Evolutionary conservation across 495 filamentous ascomycete genomes (phyloP).

Genomic region (Penicillium soppii): DNA sequence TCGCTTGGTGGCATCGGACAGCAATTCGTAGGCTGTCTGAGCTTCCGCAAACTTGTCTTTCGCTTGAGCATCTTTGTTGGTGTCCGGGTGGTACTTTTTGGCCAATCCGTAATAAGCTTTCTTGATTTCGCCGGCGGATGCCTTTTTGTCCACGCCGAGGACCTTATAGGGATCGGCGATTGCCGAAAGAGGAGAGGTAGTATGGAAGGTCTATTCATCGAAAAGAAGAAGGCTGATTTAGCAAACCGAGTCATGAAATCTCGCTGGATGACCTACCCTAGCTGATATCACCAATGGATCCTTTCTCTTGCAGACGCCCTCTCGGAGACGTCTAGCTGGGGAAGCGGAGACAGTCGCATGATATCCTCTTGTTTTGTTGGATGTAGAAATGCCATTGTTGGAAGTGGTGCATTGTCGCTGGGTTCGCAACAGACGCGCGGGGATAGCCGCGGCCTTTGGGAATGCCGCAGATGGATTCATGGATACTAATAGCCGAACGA

Average conservation of each 20-base stretch:
- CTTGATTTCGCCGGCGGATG: conserved; percentile 87
- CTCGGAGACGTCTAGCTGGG: conserved; percentile 23
- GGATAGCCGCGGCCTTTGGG: conserved; percentile 47
- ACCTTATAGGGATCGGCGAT: conserved; percentile 80
- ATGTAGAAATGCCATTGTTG: conserved; percentile 16
- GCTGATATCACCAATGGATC: conserved; percentile 15
- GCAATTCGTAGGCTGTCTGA: conserved; percentile 86
- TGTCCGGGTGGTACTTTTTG: conserved; percentile 98
- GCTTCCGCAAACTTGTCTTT: conserved; percentile 94
- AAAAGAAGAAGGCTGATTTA: not conserved
- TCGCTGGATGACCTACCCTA: conserved; percentile 29
- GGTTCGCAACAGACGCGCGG: conserved; percentile 43
- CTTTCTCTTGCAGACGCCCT: conserved; percentile 24
- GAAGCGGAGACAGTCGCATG: conserved; percentile 26
- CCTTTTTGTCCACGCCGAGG: conserved; percentile 78
- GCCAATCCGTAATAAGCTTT: conserved; percentile 97
- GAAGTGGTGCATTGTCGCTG: conserved; percentile 36
- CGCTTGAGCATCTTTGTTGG: conserved; percentile 87
- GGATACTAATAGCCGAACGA: conserved; percentile 20
- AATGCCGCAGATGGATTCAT: conserved; percentile 47
- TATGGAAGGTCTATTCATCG: conserved; percentile 69
- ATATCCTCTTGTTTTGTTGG: conserved; percentile 27
- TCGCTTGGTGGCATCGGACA: conserved; percentile 88
- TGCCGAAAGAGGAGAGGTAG: conserved; percentile 59
- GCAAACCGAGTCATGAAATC: not conserved